A percentile compares a stretch with the other conserved stretches of the same genome.
Evolutionary conservation across 805 yeast genomes (phyloP).

Genomic region (Metschnikowia lunata): DNA sequence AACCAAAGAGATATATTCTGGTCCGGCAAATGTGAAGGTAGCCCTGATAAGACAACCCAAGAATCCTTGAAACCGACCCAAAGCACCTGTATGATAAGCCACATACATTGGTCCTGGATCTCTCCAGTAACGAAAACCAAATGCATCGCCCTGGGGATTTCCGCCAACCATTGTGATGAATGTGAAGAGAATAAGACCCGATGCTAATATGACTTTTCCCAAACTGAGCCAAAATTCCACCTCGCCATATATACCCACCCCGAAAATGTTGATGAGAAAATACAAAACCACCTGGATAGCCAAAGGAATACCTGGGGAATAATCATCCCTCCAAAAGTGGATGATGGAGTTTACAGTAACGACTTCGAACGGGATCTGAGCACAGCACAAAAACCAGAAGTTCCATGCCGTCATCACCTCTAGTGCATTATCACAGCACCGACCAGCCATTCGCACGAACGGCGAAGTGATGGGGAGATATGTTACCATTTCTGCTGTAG

Average conservation of each 20-base stretch:
- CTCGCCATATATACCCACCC: constrained; percentile 52
- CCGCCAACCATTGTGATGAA: constrained; percentile 21
- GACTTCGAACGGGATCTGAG: constrained; percentile 78
- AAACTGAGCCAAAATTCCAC: constrained; percentile 46
- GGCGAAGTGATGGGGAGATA: constrained; percentile 76
- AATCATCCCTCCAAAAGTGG: constrained; percentile 78
- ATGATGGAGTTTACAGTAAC: constrained; percentile 75
- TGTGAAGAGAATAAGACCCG: constrained; percentile 17
- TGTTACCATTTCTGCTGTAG: constrained; percentile 76
- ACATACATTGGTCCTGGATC: constrained; percentile 18
- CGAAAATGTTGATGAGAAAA: constrained; percentile 44
- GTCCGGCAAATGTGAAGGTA: constrained; percentile 77
- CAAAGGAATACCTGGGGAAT: constrained; percentile 66
- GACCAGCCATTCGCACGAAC: constrained; percentile 66
- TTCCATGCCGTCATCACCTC: constrained; percentile 79
- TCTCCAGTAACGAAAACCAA: constrained; percentile 19
- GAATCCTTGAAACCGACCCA: constrained; percentile 71
- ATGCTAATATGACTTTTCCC: constrained; percentile 30
- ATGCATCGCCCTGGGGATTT: constrained; percentile 19
- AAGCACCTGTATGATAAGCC: constrained; percentile 38
- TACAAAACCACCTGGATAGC: constrained; percentile 62
- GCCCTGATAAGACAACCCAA: constrained; percentile 67
- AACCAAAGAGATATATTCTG: constrained; percentile 79
- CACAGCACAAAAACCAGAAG: constrained; percentile 70
- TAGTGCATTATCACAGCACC: constrained; percentile 71